Base-by-base conservation (phyloP, 1,284 basidiomycete species). In the Cryptococcus maquisensis region DNA sequence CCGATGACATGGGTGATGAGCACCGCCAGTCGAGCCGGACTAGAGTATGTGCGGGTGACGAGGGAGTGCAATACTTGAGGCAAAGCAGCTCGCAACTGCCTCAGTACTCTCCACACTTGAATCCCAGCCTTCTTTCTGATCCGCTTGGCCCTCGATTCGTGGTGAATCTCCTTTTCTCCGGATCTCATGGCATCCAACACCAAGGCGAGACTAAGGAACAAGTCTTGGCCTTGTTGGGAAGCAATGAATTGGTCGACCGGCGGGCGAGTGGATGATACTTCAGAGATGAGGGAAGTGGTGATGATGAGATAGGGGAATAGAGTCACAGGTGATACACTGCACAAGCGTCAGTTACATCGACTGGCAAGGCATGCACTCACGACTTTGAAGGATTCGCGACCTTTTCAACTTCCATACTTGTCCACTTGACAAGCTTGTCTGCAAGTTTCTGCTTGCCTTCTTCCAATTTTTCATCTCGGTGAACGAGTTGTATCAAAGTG, bases 361-460 rank as follows among this genome's bases (percentile, higher is more conserved):
- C n/a, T 18, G 40, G 7, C n/a, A 4, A n/a, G 20, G 23, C n/a
- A 20, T 15, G 21, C 12, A 52, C 67, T 55, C 37, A 69, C 64
- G 55, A 61, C 47, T 63, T 65, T 3, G 55, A 20, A 10, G 63
- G 52, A 13, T 46, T 55, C 0, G 67, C 49, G 5, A 57, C 61
- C 52, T 73, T 73, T 10, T 72, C 73, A 12, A 62, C 66, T 54
- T 74, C 71, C 9, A 59, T 49, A 12, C 53, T 51, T 1, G 60
- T 56, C 71, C 71, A 73, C 61, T 73, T 73, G 53, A 67, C 70
- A 10, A 74, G 61, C 64, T 73, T 72, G 57, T 74, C 71, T 9
- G 66, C 71, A 4, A 74, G 63, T 56, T 72, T 69, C n/a, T 62
- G 26, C 49, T 60, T 66, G 10, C 50, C 57, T 20, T 64, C 65